Conservation (phyloP, 192 early-diverging fungal genomes). For the Funneliformis geosporum region DNA sequence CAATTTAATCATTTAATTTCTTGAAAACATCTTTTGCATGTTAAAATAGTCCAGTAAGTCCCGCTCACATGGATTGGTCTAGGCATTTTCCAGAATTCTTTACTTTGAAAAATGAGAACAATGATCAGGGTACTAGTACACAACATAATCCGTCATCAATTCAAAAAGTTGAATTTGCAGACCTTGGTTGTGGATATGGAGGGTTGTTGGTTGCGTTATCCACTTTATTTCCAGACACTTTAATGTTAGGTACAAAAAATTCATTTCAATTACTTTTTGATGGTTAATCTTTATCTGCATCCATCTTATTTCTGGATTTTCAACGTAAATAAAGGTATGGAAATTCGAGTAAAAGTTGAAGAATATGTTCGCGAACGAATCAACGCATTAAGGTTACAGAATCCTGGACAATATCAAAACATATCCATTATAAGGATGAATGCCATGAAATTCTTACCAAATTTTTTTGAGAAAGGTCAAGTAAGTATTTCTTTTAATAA, state of each 20-base stretch:
- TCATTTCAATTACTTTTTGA: background rate
- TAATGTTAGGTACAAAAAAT: slow-evolving; percentile 78
- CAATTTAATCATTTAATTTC: background rate
- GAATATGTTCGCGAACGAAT: slow-evolving; percentile 91
- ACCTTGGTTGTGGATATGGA: slow-evolving; percentile 98
- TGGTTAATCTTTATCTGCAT: background rate
- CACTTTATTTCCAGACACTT: slow-evolving; percentile 85
- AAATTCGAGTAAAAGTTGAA: slow-evolving; percentile 94
- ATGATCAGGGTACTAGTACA: background rate
- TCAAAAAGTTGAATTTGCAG: slow-evolving; percentile 88
- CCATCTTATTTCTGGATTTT: background rate
- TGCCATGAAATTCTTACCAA: slow-evolving; percentile 97
- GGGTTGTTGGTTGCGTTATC: slow-evolving; percentile 86
- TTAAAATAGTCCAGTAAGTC: slow-evolving; percentile 64
- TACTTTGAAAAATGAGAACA: slow-evolving; percentile 38
- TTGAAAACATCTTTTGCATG: background rate
- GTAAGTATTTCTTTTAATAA: slow-evolving; percentile 37
- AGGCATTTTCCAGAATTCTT: slow-evolving; percentile 78
- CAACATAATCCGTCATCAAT: slow-evolving; percentile 27
- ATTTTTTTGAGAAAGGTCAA: slow-evolving; percentile 96
- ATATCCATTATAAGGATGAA: slow-evolving; percentile 97
- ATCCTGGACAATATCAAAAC: slow-evolving; percentile 89
- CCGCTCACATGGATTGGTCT: slow-evolving; percentile 88
- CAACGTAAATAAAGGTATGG: slow-evolving; percentile 71
- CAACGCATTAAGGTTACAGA: slow-evolving; percentile 73